A percentile compares a stretch with the other conserved stretches of the same genome.
These are phyloP conservation scores for Anthostomella pinea DNA, from an alignment of 2,329 filamentous ascomycete genomes.

Conservation along the genomic window DNA sequence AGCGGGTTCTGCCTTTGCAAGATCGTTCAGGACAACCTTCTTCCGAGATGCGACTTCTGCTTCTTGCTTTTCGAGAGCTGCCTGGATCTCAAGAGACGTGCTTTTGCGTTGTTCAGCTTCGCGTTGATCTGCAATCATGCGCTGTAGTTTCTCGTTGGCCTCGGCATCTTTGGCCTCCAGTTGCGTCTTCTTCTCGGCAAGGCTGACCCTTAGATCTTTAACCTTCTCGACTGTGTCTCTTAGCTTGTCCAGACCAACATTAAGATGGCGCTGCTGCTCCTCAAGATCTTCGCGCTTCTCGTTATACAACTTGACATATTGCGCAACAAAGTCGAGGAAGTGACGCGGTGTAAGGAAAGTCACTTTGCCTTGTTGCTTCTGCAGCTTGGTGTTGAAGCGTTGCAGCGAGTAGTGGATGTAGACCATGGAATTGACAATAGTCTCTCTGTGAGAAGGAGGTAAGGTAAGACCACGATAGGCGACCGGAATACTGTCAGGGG, in stretches of 20 bases:
- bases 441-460: slow-evolving; percentile 85
- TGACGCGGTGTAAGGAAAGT: slow-evolving; percentile 95
- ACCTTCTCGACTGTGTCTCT: slow-evolving; percentile 97
- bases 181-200: slow-evolving; percentile 92
- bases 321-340: slow-evolving; percentile 95
- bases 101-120: slow-evolving; percentile 91
- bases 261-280: slow-evolving; percentile 96
- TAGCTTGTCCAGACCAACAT: slow-evolving; percentile 96
- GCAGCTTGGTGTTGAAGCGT: slow-evolving; percentile 80
- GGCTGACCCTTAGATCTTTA: slow-evolving; percentile 80
- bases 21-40: slow-evolving; percentile 81
- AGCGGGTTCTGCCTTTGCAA: slow-evolving; percentile 88
- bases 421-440: slow-evolving; percentile 97
- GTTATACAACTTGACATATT: slow-evolving; percentile 95
- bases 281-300: slow-evolving; percentile 98
- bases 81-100: slow-evolving; percentile 84
- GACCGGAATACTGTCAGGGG: slow-evolving; percentile 88
- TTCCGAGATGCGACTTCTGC: slow-evolving; percentile 78
- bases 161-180: slow-evolving; percentile 91
- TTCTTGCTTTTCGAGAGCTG: slow-evolving; percentile 83
- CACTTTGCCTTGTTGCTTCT: slow-evolving; percentile 86
- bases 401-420: slow-evolving; percentile 96
- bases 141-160: slow-evolving; percentile 94
- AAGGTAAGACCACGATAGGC: slow-evolving; percentile 83
- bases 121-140: slow-evolving; percentile 93